phyloP scores from a whole-genome alignment of 768 basidiomycete species.

The Cystofilobasidium ferigula region DNA sequence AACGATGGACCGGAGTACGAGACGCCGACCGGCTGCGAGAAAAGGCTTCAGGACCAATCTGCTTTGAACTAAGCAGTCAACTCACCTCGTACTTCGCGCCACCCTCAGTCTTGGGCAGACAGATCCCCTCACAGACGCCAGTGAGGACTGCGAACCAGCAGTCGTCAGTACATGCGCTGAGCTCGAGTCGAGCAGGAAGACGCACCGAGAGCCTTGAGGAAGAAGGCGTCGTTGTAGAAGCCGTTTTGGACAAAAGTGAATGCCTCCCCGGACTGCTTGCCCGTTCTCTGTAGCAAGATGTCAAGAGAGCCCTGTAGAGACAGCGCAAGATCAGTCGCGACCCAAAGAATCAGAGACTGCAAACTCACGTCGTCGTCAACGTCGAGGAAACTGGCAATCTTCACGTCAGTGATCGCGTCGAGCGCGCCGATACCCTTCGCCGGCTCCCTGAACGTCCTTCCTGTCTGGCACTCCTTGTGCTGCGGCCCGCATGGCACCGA shows the following conservation, averaged over 20 bases:
- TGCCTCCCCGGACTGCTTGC: conserved; percentile 44
- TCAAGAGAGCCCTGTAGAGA: conserved; percentile 66
- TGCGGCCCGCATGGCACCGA: conserved; percentile 33
- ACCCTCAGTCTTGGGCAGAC: conserved; percentile 52
- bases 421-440: conserved; percentile 51
- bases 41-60: background rate
- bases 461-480: conserved; percentile 37
- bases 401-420: conserved; percentile 61
- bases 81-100: conserved; percentile 56
- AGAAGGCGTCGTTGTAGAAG: conserved; percentile 96
- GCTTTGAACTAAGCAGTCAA: background rate
- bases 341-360: background rate
- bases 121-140: conserved; percentile 78
- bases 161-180: background rate
- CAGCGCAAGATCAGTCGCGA: too few species aligned
- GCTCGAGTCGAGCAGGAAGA: conserved; percentile 20
- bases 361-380: conserved; percentile 83
- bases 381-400: conserved; percentile 70
- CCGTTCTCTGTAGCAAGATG: conserved; percentile 78
- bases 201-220: conserved; percentile 87
- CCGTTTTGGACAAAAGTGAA: conserved; percentile 87
- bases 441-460: conserved; percentile 54
- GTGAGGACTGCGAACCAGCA: conserved; percentile 57
- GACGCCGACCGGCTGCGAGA: conserved; percentile 70
- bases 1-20: conserved; percentile 90